These are phyloP conservation scores for Auxenochlorella pyrenoidosa DNA, from an alignment of 139 green algal species.

Conservation along the genomic window DNA sequence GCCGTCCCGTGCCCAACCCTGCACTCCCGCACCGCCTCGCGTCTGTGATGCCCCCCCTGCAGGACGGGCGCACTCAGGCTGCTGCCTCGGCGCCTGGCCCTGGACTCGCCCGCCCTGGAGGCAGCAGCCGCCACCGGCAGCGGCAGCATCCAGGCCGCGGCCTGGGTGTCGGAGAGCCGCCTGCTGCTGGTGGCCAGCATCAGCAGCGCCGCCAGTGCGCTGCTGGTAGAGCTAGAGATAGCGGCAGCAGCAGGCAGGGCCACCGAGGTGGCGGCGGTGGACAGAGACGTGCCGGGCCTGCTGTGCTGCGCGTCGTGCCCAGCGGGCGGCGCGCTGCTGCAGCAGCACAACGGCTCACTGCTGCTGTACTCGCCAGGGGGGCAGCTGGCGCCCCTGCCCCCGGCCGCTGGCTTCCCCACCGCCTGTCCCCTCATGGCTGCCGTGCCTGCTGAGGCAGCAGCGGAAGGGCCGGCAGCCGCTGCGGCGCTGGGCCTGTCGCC, in stretches of 20 bases:
- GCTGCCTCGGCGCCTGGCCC: neutral
- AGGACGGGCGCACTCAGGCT: neutral
- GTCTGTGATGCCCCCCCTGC: neutral
- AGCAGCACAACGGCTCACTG: slow-evolving; percentile 29
- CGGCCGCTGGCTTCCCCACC: slow-evolving; percentile 16
- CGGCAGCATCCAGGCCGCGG: neutral
- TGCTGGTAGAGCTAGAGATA: slow-evolving; percentile 15
- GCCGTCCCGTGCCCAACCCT: too few species aligned
- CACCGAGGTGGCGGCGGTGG: neutral
- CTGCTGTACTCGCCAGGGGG: neutral
- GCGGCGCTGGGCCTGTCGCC: slow-evolving; percentile 69
- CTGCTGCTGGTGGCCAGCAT: slow-evolving; percentile 22
- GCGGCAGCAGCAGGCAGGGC: slow-evolving; percentile 4
- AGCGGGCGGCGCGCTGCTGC: slow-evolving; percentile 21
- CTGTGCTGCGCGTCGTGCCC: slow-evolving; percentile 6
- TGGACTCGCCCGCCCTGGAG: slow-evolving; percentile 7
- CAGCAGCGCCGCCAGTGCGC: neutral
- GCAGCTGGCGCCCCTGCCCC: neutral
- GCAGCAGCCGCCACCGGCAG: neutral
- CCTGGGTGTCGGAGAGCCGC: neutral
- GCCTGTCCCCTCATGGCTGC: slow-evolving; percentile 27
- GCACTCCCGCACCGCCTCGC: too few species aligned
- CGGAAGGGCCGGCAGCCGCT: neutral
- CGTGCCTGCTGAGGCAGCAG: neutral
- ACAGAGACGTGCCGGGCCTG: neutral